Evolutionary conservation across 2,329 filamentous ascomycete species (phyloP), one percentile per base, ranked within the genome.

Genomic region (Byssothecium circinans): DNA sequence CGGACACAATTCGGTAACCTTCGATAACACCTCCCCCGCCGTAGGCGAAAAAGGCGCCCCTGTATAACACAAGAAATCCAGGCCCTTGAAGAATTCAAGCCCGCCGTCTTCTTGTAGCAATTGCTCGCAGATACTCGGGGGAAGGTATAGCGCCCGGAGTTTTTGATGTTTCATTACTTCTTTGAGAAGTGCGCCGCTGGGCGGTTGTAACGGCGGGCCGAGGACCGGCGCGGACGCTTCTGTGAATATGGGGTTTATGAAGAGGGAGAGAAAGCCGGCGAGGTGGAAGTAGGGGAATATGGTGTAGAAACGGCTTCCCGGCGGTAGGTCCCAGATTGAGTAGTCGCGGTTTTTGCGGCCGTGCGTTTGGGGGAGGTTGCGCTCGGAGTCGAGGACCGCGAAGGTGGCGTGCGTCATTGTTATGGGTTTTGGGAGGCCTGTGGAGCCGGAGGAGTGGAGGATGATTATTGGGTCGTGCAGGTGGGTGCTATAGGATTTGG

Each of bases 381-480:
- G 23, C 14, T 56, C 53, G 14, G 34, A 39, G 30, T 56, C 53
- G 4, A 53, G 30, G 17, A 47, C 47, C 3, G 53, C 43, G 23
- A 56, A 56, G 8, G 45, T 47, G 6, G 49, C 50, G 23, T 56
- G 46, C 15, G 53, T 56, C 47, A 50, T 53, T 2, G 42, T 49
- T 3, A 71, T 60, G 1, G 67, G 64, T 41, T 71, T 72, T 0
- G 69, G 69, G 8, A 64, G 43, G 2, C 69, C 50, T 2, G 67
- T 72, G 0, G 68, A 65, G 1, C 68, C 69, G 19, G 65, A 69
- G 2, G 69, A 64, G 41, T 71, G 67, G 23, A 71, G 15, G 2
- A 68, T 49, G 1, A 60, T 43, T 8, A 64, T 30, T 1, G 53
- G 60, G 20, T 70, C 64, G 29, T 55, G 20, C 6, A 46, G 36